Evolutionary conservation across 331 rosid species (phyloP), one percentile per base, ranked within the genome.

Genomic region (Ulmus americana): DNA sequence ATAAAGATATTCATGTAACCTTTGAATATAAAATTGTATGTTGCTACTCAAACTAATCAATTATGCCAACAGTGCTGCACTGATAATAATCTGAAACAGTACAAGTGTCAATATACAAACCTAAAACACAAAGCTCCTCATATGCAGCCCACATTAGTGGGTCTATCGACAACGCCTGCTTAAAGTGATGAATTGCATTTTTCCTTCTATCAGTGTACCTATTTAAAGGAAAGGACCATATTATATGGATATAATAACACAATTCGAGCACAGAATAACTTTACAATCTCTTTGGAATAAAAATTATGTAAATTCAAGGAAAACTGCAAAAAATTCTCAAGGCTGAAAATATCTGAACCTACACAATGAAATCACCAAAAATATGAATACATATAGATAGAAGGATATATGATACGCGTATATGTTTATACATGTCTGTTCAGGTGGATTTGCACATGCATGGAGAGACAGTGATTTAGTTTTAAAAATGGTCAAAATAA

Each of bases 111-210:
- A 46, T 67, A 70, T 69, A 79, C 90, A 53, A 51, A 92, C 99
- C 99, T 90, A 94, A 79, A 73, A 84, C 64, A 69, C 99, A 94
- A 55, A 94, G 88, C 78, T 90, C 99, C 50, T 87, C 97, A 57
- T 79, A 94, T 35, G 99, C 99, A 62, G 79, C 81, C 99, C 99
- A 94, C 92, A 94, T 84, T 61, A 86, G 74, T 54, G 99, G 95
- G 83, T 94, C 96, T 74, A 82, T 40, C 39, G 77, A 82, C 62
- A 87, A 77, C 63, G 99, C 99, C 79, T 79, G 92, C 80, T 85
- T 88, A 74, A 94, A 94, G 79, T 90, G 95, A 76, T 79, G 83
- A n/a, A 84, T 55, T 42, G 99, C 95, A 71, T 82, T 87, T 85
- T 79, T 83, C 83, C 79, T 81, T 81, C 96, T 85, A 74, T 94